Percentiles rank a stretch among this genome's conserved stretches.
phyloP scores from a whole-genome alignment of 176 grass and related monocot species.

The Avena sativa region DNA sequence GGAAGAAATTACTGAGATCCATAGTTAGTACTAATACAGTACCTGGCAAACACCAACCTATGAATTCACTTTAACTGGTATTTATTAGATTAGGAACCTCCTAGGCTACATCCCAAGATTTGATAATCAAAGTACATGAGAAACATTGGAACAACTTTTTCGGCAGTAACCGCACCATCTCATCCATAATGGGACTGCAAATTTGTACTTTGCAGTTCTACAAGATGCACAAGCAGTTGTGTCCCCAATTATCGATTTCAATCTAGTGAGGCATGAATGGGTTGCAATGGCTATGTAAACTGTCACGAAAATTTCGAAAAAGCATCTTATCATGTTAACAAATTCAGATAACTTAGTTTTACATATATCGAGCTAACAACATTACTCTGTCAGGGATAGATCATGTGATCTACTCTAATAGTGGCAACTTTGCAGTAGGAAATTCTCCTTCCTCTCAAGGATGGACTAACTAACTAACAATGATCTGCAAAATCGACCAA shows the following conservation, averaged over 20 bases:
- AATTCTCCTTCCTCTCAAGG: neutral
- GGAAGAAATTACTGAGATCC: neutral
- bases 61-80: neutral
- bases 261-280: neutral
- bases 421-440: neutral
- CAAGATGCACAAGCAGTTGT: neutral
- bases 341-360: conserved; percentile 7
- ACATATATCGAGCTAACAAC: neutral
- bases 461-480: neutral
- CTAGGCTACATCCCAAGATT: conserved; percentile 13
- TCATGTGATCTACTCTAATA: neutral
- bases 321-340: neutral
- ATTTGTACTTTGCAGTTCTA: neutral
- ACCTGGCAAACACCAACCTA: neutral
- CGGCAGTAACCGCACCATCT: neutral
- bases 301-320: neutral
- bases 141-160: neutral
- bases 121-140: neutral
- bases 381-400: neutral
- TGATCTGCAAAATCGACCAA: conserved; percentile 17
- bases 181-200: neutral
- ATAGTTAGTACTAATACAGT: conserved; percentile 8
- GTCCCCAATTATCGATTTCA: neutral
- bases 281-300: neutral
- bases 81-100: neutral